Percentiles rank a stretch among this genome's conserved stretches.
Conservation (phyloP, 768 basidiomycete species). For the Kwoniella heveanensis region DNA sequence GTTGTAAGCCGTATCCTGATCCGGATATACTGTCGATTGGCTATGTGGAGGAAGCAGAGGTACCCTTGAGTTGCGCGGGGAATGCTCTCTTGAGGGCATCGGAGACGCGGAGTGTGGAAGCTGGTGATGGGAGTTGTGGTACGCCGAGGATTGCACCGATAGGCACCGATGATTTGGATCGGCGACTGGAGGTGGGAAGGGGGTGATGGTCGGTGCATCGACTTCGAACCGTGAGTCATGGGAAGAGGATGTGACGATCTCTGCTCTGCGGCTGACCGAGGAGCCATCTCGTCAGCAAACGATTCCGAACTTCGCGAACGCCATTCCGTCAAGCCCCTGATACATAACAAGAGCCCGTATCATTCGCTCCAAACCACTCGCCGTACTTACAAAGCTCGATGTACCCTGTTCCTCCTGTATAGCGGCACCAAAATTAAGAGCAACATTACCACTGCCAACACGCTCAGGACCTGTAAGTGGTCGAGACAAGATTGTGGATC, state of each 20-base stretch:
- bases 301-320: no score
- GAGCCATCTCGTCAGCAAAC: no score
- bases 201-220: background rate
- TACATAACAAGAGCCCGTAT: no score
- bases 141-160: no score
- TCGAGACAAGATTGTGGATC: no score
- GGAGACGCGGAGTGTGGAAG: no score
- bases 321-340: no score
- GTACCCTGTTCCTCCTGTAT: background rate
- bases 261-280: background rate
- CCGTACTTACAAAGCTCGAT: slow-evolving; percentile 1
- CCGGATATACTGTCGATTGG: background rate
- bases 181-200: background rate
- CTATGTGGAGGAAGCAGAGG: background rate
- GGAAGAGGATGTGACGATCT: background rate
- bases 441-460: background rate
- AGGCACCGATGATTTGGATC: no score
- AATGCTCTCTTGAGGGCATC: background rate
- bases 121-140: background rate
- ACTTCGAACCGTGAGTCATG: background rate
- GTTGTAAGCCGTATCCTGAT: background rate
- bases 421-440: background rate
- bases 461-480: background rate
- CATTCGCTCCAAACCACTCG: no score
- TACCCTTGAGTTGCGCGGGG: background rate